Conservation (phyloP, 2,329 filamentous ascomycete genomes). For the Botryosphaeria agaves region DNA sequence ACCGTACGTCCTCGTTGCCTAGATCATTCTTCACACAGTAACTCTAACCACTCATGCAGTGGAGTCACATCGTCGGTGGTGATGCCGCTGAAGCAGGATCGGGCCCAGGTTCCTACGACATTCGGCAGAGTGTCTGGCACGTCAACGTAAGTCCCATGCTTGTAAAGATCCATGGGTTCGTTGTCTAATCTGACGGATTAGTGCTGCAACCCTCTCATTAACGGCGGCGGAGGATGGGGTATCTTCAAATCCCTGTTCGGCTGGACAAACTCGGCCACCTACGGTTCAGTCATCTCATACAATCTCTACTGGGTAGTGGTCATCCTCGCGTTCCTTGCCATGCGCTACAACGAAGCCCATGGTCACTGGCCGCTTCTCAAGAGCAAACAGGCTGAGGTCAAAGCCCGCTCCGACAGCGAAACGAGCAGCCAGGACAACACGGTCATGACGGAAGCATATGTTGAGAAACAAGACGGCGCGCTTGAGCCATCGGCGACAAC, state of each 20-base stretch:
- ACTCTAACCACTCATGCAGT: conserved; percentile 23
- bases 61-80: conserved; percentile 46
- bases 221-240: conserved; percentile 66
- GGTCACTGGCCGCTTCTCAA: conserved; percentile 30
- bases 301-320: conserved; percentile 72
- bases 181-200: conserved; percentile 13
- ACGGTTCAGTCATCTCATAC: conserved; percentile 74
- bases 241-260: conserved; percentile 76
- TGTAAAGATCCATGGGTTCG: no score
- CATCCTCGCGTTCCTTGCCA: conserved; percentile 43
- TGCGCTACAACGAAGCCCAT: conserved; percentile 49
- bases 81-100: conserved; percentile 44
- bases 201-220: conserved; percentile 60
- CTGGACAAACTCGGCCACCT: conserved; percentile 79
- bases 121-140: conserved; percentile 64
- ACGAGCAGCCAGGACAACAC: conserved; percentile 4
- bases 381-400: conserved; percentile 8
- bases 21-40: background rate
- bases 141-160: conserved; percentile 42
- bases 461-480: background rate
- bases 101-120: conserved; percentile 65
- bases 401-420: conserved; percentile 10
- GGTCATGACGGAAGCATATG: background rate
- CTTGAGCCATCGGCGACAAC: background rate
- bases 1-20: conserved; percentile 11